Evolutionary conservation across 331 rosid species (phyloP), one percentile per base, ranked within the genome.

Genomic region (Rhamnella rubrinervis): DNA sequence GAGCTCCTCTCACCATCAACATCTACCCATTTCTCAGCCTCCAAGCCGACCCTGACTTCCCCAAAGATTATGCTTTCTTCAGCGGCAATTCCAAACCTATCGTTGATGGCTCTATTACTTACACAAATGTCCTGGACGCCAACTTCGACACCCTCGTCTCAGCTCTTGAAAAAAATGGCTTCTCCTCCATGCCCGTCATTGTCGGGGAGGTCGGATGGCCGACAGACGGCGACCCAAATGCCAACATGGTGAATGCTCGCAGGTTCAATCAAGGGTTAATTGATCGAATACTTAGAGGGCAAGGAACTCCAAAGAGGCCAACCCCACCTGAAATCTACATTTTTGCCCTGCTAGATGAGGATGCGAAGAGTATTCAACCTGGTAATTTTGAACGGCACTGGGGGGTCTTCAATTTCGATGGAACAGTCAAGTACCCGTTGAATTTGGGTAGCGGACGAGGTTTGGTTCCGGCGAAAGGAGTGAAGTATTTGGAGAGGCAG

Each of bases 181-280:
- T 84, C 80, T 72, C 89, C 16, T 77, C 86, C n/a, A 68, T 95
- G 93, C 88, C 95, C 3, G 80, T 95, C 52, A 86, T 91, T 11
- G 75, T 95, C 53, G 99, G 99, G 25, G 99, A 95, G 61, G 82
- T 95, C 13, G 99, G 99, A 0, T 95, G 99, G 99, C 99, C 97
- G 0, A 87, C 99, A 1, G 99, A 95, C 63, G 97, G 96, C 50
- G 84, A 79, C 25, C 78, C 89, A 2, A 89, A 63, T 61, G 99
- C 97, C 3, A 87, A 95, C 71, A 55, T 63, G 12, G 71, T 68
- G 19, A 75, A 69, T 52, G 97, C 97, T 0, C 83, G 68, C 35
- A 78, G 96, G 63, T 95, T 95, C 84, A 91, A 91, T 25, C 96
- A 95, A 82, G 99, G 99, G 39, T 74, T 95, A n/a, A 3, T 95